Conservation (phyloP, 257 asterid species). For the Penstemon davidsonii region DNA sequence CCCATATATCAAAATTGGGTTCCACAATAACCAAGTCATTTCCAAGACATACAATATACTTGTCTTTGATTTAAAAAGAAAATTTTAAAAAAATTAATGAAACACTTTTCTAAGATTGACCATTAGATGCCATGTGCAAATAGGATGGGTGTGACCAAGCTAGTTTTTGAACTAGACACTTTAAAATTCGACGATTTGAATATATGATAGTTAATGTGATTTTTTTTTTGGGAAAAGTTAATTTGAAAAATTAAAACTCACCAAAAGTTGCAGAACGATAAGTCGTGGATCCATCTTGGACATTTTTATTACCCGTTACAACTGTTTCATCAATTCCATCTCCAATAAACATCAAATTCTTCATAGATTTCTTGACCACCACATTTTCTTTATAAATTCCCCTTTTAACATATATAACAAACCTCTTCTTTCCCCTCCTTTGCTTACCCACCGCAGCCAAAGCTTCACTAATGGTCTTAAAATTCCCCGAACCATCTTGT, state of each 20-base stretch:
- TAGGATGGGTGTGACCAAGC: no score
- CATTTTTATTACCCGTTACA: slow-evolving; percentile 46
- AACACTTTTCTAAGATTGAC: no score
- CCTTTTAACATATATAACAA: slow-evolving; percentile 59
- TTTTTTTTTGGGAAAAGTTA: not conserved
- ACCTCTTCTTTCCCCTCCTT: slow-evolving; percentile 38
- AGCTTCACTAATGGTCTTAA: slow-evolving; percentile 51
- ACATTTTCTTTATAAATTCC: slow-evolving; percentile 66
- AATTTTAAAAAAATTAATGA: no score
- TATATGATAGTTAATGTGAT: not conserved
- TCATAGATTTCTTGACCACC: slow-evolving; percentile 46
- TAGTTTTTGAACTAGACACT: no score
- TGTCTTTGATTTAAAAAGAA: no score
- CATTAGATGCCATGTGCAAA: no score
- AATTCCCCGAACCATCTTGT: slow-evolving; percentile 64
- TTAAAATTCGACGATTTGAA: no score
- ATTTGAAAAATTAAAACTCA: slow-evolving; percentile 22
- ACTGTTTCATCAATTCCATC: slow-evolving; percentile 72
- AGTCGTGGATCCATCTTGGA: slow-evolving; percentile 56
- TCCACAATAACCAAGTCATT: no score
- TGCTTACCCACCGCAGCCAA: slow-evolving; percentile 32
- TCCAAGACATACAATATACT: no score
- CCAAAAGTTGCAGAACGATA: slow-evolving; percentile 76
- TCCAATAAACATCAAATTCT: slow-evolving; percentile 61
- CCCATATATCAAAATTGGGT: no score